Evolutionary conservation across 148 eudicot species (phyloP), one percentile per base, ranked within the genome.

Genomic region (Mesembryanthemum crystallinum): DNA sequence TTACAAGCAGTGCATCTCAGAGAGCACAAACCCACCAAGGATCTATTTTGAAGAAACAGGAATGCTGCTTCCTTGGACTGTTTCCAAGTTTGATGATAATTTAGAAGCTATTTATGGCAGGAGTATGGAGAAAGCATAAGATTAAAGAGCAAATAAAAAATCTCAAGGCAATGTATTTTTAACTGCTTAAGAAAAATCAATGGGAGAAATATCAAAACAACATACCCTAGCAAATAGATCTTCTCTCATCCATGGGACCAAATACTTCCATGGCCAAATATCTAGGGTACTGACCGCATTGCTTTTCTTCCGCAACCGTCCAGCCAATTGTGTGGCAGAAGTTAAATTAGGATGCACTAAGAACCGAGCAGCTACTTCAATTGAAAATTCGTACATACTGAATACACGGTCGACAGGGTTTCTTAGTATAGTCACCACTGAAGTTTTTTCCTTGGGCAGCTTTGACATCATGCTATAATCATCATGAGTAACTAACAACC

Each of bases 181-280:
- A 15, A 8, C 33, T 5, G 20, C 21, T 25, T 28, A 47, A 64
- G 27, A 52, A 15, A 27, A 64, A 33, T 29, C 13, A 68, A 61
- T 2, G 29, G 74, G 28, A 61, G 35, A 52, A 33, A 33, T 18
- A 64, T 37, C 24, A 75, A 37, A 29, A n/a, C n/a, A 81, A 76
- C 68, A 72, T 89, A 95, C 99, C 86, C 97, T 88, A 71, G 92
- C 73, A 86, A 95, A 95, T 52, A 95, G 80, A 77, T 95, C 99
- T 87, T 92, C 96, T 79, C 91, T 88, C 97, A 95, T 95, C 99
- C 99, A 95, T 42, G 99, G 99, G 67, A 90, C 97, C 84, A 95
- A 78, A 86, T 95, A 91, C 80, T 95, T 95, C 97, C 99, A 95
- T 21, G 96, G 99, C 99, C 99, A 95, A 33, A 95, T 90, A 80